Conservation (phyloP, 768 basidiomycete genomes). For the Cystofilobasidium ferigula region DNA sequence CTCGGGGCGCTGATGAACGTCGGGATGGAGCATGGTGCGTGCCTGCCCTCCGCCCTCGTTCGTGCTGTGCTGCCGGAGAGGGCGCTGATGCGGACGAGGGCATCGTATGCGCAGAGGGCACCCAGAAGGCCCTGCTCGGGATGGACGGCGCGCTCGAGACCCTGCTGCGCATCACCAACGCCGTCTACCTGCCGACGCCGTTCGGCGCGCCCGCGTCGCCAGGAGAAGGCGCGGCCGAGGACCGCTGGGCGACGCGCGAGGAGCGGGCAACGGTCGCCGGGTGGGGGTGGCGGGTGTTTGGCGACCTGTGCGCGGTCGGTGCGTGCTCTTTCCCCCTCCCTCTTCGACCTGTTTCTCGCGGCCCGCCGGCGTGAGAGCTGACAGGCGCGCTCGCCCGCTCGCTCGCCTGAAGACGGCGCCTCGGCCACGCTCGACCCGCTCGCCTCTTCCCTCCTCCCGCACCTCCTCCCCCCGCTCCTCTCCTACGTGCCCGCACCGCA, state of each 20-base stretch:
- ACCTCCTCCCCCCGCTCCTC: conserved; percentile 12
- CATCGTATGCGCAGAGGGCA: conserved; percentile 47
- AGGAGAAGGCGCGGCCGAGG: not conserved
- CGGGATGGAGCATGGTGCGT: conserved; percentile 61
- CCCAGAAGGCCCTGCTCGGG: conserved; percentile 56
- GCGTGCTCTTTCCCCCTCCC: not conserved
- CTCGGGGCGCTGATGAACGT: conserved; percentile 70
- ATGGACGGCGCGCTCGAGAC: conserved; percentile 54
- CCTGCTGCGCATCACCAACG: conserved; percentile 55
- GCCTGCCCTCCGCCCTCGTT: not conserved
- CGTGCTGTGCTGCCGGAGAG: not conserved
- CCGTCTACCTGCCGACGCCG: conserved; percentile 61
- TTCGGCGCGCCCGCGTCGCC: too few relatives aligned
- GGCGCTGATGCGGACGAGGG: not conserved
- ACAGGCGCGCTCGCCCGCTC: too few relatives aligned
- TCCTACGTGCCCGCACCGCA: conserved; percentile 11
- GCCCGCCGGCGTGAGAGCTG: not conserved
- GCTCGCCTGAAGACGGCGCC: not conserved
- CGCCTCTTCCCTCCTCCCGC: not conserved
- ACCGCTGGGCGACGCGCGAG: conserved; percentile 3
- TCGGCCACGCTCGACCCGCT: not conserved
- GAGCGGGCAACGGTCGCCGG: conserved; percentile 10
- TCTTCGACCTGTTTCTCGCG: not conserved
- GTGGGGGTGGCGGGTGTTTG: conserved; percentile 21
- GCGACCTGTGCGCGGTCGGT: conserved; percentile 14